Base-by-base conservation (phyloP, 345 rosid species). In the Melastoma malabathricum region DNA sequence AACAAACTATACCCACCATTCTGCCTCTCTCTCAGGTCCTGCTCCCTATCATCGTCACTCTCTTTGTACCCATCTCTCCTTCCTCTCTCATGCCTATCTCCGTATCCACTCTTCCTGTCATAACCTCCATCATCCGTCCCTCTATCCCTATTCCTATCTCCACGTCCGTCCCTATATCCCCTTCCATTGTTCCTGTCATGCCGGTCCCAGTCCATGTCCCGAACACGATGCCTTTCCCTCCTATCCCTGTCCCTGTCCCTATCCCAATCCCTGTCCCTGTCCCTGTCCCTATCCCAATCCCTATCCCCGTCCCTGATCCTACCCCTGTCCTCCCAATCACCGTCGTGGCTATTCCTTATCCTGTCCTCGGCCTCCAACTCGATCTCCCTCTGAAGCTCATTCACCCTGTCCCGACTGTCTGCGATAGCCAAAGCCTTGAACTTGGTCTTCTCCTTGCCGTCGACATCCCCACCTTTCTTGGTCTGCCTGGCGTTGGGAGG, bases 401-500 rank as follows among this genome's bases (percentile, higher is more conserved):
- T 88, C 31, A 69, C 97, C 67, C 79, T 80, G 15, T 78, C 89
- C 67, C 48, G 78, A 55, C 71, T 64, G 51, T 89, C 86, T 1
- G 64, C 75, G 54, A 89, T 84, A 3, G 82, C 81, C 16, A 84
- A 75, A 43, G 84, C 88, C 62, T 72, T 76, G 61, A 59, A 84
- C 74, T 80, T 23, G n/a, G 72, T 25, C 38, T 70, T 68, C 45
- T 64, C 27, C 17, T 18, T 75, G 15, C 72, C 78, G 10, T 73
- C 83, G 1, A 29, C n/a, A 5, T 50, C 70, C 0, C 19, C 73
- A 0, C 51, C 60, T 2, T 68, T 79, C 50, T 52, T 65, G 14
- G 46, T 58, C 15, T 43, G 48, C 3, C 75, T 71, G 10, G 78
- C 56, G 19, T 64, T 63, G 2, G 83, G 84, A 3, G 98, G 94